Evolutionary conservation across 2,329 filamentous ascomycete genomes (phyloP), one percentile per base, ranked within the genome.

Genomic region (Cladobotryum mycophilum): DNA sequence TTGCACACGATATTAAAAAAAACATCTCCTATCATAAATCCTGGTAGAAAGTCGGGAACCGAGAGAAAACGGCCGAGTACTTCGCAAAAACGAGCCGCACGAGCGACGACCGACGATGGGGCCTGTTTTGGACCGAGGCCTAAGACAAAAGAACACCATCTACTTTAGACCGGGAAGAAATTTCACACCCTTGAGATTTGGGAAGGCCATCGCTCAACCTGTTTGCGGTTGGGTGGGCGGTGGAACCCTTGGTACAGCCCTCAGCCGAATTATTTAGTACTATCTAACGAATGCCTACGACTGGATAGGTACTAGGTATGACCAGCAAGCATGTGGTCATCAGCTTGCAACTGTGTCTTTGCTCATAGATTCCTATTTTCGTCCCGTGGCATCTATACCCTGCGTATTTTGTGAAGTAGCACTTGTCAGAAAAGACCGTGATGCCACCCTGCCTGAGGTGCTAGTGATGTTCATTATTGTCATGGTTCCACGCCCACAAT

Each of bases 41-140:
- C 36, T 38, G 13, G 36, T 38, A 2, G 25, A 30, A 11, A 11
- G 41, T 44, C 41, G 41, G 41, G 20, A 25, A 44, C 51, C 51
- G 51, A 52, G 46, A 13, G 25, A 3, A 33, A 41, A 48, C 40
- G 35, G 37, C 51, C 51, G 51, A 52, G 46, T 41, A 30, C 36
- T 52, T 52, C 50, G 50, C 50, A 48, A 52, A 48, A 52, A 30
- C 51, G 51, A 49, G 51, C 46, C 30, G 35, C 30, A 34, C 30
- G 20, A 34, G 33, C 51, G 51, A 46, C 46, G 51, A 46, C 51
- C 51, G 51, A 45, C 44, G 37, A 41, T 12, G 13, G n/a, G 38
- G 13, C 38, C 17, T 20, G 38, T 8, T 18, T 45, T 48, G 40
- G 42, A 41, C 50, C 50, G 50, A 52, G 45, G 45, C 46, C 38